Conservation (phyloP, 2,329 filamentous ascomycete genomes). For the Conoideocrella luteorostrata region DNA sequence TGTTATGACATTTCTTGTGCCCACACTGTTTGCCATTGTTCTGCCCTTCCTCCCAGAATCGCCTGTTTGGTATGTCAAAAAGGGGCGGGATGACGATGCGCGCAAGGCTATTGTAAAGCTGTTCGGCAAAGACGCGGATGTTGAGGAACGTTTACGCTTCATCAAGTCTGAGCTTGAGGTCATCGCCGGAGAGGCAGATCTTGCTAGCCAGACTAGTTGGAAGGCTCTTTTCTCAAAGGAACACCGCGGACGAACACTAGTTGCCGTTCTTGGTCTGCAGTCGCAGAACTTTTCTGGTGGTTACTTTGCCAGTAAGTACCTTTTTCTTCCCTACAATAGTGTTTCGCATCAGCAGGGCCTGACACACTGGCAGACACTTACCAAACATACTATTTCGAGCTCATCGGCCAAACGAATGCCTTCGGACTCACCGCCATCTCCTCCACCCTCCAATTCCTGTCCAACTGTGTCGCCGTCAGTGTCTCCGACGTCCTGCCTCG, state of each 20-base stretch:
- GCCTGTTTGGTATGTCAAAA: slow-evolving; percentile 23
- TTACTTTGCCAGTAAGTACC: slow-evolving; percentile 21
- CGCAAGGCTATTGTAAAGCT: slow-evolving; percentile 20
- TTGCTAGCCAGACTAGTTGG: no score
- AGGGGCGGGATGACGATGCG: slow-evolving; percentile 20
- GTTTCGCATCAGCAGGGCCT: neutral
- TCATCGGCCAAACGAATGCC: slow-evolving; percentile 22
- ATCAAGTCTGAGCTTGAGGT: slow-evolving; percentile 22
- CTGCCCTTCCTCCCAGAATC: slow-evolving; percentile 22
- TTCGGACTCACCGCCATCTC: slow-evolving; percentile 23
- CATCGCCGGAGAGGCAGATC: slow-evolving; percentile 15
- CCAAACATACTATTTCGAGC: slow-evolving; percentile 24
- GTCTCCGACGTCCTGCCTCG: slow-evolving; percentile 20
- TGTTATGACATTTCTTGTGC: slow-evolving; percentile 22
- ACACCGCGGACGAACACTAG: slow-evolving; percentile 17
- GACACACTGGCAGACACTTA: slow-evolving; percentile 18
- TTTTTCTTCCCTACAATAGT: neutral
- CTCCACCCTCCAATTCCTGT: slow-evolving; percentile 21
- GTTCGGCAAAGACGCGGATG: slow-evolving; percentile 15
- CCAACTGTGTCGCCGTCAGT: slow-evolving; percentile 20
- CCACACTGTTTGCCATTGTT: slow-evolving; percentile 16
- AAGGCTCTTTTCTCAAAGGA: slow-evolving; percentile 23
- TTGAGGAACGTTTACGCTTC: slow-evolving; percentile 17
- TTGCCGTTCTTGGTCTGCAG: slow-evolving; percentile 20
- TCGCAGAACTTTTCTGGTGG: slow-evolving; percentile 23